phyloP scores from a whole-genome alignment of 495 filamentous ascomycete species.

The Platismatia glauca region DNA sequence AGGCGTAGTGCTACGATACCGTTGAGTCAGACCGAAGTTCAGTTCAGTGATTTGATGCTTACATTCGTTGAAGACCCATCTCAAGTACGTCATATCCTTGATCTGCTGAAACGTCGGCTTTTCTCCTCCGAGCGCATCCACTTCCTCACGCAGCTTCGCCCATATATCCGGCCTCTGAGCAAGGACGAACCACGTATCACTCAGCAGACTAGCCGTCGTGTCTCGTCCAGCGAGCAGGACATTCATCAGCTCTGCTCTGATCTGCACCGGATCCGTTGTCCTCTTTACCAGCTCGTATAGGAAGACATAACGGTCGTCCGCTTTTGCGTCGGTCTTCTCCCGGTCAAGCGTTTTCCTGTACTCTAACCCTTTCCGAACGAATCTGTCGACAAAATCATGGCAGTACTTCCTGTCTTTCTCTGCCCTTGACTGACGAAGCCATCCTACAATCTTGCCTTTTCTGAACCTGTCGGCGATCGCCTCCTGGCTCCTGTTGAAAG shows the following conservation, averaged over 20 bases:
- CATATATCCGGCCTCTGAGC: slow-evolving; percentile 22
- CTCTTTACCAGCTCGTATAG: slow-evolving; percentile 53
- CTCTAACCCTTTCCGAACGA: slow-evolving; percentile 38
- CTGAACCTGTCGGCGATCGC: slow-evolving; percentile 29
- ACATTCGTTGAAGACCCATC: slow-evolving; percentile 42
- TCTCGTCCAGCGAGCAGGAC: slow-evolving; percentile 57
- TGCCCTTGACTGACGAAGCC: slow-evolving; percentile 34
- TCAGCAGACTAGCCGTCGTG: slow-evolving; percentile 38
- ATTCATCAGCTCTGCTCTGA: slow-evolving; percentile 56
- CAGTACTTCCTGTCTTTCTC: slow-evolving; percentile 32
- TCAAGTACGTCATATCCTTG: slow-evolving; percentile 41
- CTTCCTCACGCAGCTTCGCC: slow-evolving; percentile 19
- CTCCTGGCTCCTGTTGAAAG: slow-evolving; percentile 39
- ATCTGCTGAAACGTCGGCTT: slow-evolving; percentile 36
- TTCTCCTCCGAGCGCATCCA: slow-evolving; percentile 22
- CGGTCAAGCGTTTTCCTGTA: slow-evolving; percentile 24
- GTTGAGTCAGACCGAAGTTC: slow-evolving; percentile 32
- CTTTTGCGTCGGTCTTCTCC: slow-evolving; percentile 13
- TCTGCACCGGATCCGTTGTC: slow-evolving; percentile 47
- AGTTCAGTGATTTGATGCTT: slow-evolving; percentile 25
- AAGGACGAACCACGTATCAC: slow-evolving; percentile 20
- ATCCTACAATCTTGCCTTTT: slow-evolving; percentile 33
- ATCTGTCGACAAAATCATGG: slow-evolving; percentile 43
- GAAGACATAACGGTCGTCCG: slow-evolving; percentile 46
- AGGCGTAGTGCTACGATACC: slow-evolving; percentile 41